Conservation (phyloP, 208 protist genomes). For the Plasmodiophora brassicae region DNA sequence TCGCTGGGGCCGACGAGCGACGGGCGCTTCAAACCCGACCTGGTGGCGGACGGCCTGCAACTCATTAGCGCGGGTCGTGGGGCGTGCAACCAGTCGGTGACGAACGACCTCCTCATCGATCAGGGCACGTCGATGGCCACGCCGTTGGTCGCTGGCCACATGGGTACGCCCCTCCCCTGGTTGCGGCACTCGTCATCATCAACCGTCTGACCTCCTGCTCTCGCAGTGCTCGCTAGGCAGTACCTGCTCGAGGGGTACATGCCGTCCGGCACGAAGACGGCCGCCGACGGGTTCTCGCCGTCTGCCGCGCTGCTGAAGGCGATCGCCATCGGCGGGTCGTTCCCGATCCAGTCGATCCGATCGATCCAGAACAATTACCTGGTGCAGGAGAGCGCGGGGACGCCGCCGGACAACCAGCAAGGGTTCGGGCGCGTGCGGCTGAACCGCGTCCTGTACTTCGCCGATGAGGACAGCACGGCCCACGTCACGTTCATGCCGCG, state of each 20-base stretch:
- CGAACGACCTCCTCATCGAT: background rate
- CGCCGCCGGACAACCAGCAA: slow-evolving; percentile 28
- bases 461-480: slow-evolving; percentile 35
- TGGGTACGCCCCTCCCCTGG: background rate
- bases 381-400: background rate
- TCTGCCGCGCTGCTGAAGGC: slow-evolving; percentile 31
- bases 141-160: slow-evolving; percentile 63
- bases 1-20: slow-evolving; percentile 35
- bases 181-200: background rate
- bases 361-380: no score
- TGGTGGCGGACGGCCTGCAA: slow-evolving; percentile 42
- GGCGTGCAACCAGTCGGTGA: background rate
- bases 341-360: background rate
- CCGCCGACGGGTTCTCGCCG: background rate
- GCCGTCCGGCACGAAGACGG: background rate
- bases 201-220: slow-evolving; percentile 21
- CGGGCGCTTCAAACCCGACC: slow-evolving; percentile 39
- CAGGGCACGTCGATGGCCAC: slow-evolving; percentile 82
- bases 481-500: background rate
- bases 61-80: slow-evolving; percentile 56
- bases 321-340: background rate
- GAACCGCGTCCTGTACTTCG: slow-evolving; percentile 31
- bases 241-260: slow-evolving; percentile 64
- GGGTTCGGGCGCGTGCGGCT: slow-evolving; percentile 60
- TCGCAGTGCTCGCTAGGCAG: slow-evolving; percentile 74